These are phyloP conservation scores for Mucor ambiguus DNA, from an alignment of 371 early-diverging fungal genomes.

Conservation along the genomic window DNA sequence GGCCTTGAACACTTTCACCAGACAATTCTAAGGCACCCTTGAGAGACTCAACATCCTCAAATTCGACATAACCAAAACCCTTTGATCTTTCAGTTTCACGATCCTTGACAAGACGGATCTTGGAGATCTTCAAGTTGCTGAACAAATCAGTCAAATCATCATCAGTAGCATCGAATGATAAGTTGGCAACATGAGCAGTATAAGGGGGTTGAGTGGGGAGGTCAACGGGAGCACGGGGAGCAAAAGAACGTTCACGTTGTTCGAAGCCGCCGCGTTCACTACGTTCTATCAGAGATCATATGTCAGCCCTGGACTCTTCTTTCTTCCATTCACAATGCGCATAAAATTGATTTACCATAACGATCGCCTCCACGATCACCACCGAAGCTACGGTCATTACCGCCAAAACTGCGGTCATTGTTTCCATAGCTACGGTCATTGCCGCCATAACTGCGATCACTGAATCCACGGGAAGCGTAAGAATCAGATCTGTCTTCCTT, in stretches of 20 bases:
- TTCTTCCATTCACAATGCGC: not conserved
- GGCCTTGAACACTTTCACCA: conserved; percentile 66
- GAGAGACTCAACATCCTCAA: conserved; percentile 81
- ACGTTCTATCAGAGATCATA: conserved; percentile 6
- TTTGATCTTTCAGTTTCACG: conserved; percentile 73
- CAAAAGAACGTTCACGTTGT: conserved; percentile 31
- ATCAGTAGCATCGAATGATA: conserved; percentile 83
- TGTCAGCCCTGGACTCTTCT: not conserved
- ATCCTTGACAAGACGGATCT: conserved; percentile 74
- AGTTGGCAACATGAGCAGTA: conserved; percentile 88
- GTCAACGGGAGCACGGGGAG: conserved; percentile 61
- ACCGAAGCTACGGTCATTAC: conserved; percentile 19
- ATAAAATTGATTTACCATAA: conserved; percentile 2
- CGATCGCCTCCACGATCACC: conserved; percentile 18
- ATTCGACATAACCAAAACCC: conserved; percentile 96
- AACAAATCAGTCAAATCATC: conserved; percentile 76
- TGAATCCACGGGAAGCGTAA: conserved; percentile 20
- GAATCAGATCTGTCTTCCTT: conserved; percentile 24
- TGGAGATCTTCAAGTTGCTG: conserved; percentile 60
- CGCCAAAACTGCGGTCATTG: not conserved
- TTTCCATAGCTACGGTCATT: conserved; percentile 13
- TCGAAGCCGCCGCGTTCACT: conserved; percentile 46
- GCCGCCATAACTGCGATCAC: conserved; percentile 10
- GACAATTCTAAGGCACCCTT: conserved; percentile 73
- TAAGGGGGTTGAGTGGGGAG: conserved; percentile 88